Evolutionary conservation across 148 eudicot species (phyloP).

Genomic region (Arctostaphylos glauca): DNA sequence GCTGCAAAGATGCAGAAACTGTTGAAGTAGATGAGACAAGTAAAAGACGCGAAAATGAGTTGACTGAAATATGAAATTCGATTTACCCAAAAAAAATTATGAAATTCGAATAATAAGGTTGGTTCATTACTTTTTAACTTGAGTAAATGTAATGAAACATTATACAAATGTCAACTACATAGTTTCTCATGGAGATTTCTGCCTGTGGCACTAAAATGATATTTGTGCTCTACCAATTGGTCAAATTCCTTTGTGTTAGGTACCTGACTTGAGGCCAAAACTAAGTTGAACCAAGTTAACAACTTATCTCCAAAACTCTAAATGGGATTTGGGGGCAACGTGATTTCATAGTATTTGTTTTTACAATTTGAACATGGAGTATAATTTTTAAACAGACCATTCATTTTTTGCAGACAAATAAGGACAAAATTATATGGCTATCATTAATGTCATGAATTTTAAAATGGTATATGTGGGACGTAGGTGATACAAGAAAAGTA

Average conservation of each 20-base stretch:
- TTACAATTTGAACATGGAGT: no score
- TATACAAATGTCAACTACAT: background rate
- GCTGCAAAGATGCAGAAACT: conserved; percentile 2
- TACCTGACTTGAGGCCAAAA: conserved; percentile 1
- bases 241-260: background rate
- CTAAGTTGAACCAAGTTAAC: background rate
- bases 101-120: background rate
- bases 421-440: no score
- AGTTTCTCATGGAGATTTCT: background rate
- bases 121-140: background rate
- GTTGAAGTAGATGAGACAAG: conserved; percentile 7
- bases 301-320: background rate
- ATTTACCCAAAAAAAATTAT: no score
- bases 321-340: background rate
- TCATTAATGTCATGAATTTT: no score
- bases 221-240: background rate
- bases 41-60: background rate
- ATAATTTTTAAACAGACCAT: no score
- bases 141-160: background rate
- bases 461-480: no score
- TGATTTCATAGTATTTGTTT: no score
- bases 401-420: no score
- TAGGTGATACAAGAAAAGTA: no score
- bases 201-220: background rate
- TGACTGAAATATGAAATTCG: background rate